Evolutionary conservation across 768 basidiomycete species (phyloP), one percentile per base, ranked within the genome.

Genomic region (Termitomyces sp.): DNA sequence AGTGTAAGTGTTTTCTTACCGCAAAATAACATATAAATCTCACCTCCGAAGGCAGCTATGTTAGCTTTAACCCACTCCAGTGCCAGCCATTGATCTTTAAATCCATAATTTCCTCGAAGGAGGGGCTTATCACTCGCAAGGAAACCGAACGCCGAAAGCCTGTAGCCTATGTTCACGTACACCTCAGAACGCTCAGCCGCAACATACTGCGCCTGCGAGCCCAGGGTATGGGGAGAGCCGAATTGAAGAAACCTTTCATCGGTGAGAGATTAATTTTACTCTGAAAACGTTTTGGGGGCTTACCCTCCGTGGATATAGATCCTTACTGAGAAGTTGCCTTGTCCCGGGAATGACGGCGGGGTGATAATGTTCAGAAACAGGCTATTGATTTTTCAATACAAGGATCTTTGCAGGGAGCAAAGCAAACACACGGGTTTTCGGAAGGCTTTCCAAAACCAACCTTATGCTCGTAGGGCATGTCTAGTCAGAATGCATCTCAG

Each of bases 81-180:
- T 0, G 84, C 89, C 18, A 88, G 63, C 89, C 89, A 91, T 61
- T 88, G 88, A 62, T 91, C 89, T 67, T 90, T 91, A 73, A 91
- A 91, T 0, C 89, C 89, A 65, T 85, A 91, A 62, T 91, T 92
- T 3, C 90, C 89, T 15, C 73, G 72, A 43, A 91, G 64, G 39
- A 69, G 64, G 12, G 86, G 87, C 54, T 79, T 66, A 42, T 86
- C 84, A 58, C 77, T 78, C 0, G 87, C 88, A 20, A 92, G 70
- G 63, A 89, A 92, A 0, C 89, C 89, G 60, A 91, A 87, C 1
- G 79, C 88, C 0, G 87, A 88, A 13, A 91, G 72, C 20, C 89
- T 81, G 64, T 90, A 89, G 33, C 86, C 89, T 12, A 91, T 79
- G 61, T 90, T 88, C 7, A 92, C 83, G 78, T 84, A 85, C 15